phyloP scores from a whole-genome alignment of 768 basidiomycete genomes.

The Candolleomyces eurysporus region DNA sequence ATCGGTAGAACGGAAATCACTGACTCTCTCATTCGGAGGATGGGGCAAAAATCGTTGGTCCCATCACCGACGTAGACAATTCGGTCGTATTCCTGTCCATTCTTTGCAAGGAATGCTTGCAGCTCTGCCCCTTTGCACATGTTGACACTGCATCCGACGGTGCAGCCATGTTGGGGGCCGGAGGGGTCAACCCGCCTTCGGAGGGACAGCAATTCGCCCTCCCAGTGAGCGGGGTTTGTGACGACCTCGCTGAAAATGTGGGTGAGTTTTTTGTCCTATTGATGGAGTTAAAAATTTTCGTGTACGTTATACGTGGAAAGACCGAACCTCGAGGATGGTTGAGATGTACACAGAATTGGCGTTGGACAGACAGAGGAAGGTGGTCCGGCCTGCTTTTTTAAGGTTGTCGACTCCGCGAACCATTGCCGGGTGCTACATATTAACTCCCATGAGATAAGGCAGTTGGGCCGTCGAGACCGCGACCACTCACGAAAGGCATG shows the following conservation, averaged over 20 bases:
- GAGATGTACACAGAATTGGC: slow-evolving; percentile 90
- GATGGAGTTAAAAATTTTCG: background rate
- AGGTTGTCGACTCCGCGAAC: slow-evolving; percentile 79
- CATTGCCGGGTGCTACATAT: slow-evolving; percentile 91
- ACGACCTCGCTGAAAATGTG: slow-evolving; percentile 79
- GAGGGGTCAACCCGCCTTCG: slow-evolving; percentile 71
- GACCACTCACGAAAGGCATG: slow-evolving; percentile 77
- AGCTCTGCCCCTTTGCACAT: slow-evolving; percentile 99
- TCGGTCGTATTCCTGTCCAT: slow-evolving; percentile 64
- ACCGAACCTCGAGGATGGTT: slow-evolving; percentile 76
- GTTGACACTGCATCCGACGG: slow-evolving; percentile 88
- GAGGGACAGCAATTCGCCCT: slow-evolving; percentile 70
- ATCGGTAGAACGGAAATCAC: slow-evolving; percentile 14
- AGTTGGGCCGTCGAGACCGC: background rate
- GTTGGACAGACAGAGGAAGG: slow-evolving; percentile 91
- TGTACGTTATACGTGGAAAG: background rate
- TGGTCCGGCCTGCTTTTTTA: slow-evolving; percentile 64
- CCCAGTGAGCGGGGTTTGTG: slow-evolving; percentile 92
- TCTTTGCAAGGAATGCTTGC: slow-evolving; percentile 68
- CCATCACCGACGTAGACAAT: slow-evolving; percentile 94
- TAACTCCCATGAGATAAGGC: background rate
- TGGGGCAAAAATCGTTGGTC: slow-evolving; percentile 92
- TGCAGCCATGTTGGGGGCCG: slow-evolving; percentile 80
- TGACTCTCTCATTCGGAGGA: slow-evolving; percentile 75
- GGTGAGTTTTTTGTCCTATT: slow-evolving; percentile 71